Conservation (phyloP, 83 land plant species). For the Picea mariana region DNA sequence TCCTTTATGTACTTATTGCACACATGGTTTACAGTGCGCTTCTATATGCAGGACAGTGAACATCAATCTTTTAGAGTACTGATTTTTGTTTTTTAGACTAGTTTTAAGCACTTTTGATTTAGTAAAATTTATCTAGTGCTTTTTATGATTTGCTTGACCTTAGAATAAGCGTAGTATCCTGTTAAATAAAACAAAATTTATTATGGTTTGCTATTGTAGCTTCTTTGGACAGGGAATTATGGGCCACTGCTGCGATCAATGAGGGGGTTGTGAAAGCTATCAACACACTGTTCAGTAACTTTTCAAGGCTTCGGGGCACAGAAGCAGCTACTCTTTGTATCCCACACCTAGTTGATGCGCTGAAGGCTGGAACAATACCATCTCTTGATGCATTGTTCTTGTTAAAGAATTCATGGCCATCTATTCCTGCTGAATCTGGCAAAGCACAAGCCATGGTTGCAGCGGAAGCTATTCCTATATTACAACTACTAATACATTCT, state of each 20-base stretch:
- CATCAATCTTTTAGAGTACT: too few relatives aligned
- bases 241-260: too few relatives aligned
- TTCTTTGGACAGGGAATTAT: too few relatives aligned
- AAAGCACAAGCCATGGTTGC: constrained; percentile 71
- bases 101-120: not conserved
- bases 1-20: not conserved
- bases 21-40: not conserved
- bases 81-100: not conserved
- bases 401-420: constrained; percentile 67
- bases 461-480: constrained; percentile 77
- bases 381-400: constrained; percentile 57
- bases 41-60: too few relatives aligned
- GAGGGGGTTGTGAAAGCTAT: too few relatives aligned
- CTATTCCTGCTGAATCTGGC: constrained; percentile 64
- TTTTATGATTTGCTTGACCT: too few relatives aligned
- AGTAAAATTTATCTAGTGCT: too few relatives aligned
- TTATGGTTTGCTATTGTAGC: too few relatives aligned
- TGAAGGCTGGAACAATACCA: constrained; percentile 10
- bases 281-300: constrained; percentile 62
- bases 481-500: constrained; percentile 65
- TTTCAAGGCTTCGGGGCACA: constrained; percentile 57
- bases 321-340: constrained; percentile 81
- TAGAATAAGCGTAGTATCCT: too few relatives aligned
- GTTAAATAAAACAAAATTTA: too few relatives aligned
- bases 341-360: constrained; percentile 65